A percentile compares a stretch with the other conserved stretches of the same genome.
Evolutionary conservation across 768 basidiomycete species (phyloP).

Genomic region (Myochromella boudieri): DNA sequence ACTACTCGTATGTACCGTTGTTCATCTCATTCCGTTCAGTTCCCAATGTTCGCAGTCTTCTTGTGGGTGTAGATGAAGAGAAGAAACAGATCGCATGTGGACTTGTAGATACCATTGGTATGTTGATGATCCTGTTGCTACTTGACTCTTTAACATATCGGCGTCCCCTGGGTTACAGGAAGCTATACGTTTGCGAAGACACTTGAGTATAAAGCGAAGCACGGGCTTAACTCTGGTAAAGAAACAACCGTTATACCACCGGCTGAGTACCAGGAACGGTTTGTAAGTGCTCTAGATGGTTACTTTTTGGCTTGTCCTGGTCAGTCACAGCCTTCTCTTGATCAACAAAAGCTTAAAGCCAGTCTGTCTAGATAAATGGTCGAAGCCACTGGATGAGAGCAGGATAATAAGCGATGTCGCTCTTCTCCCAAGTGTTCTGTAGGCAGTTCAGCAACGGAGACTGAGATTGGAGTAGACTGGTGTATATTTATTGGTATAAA

Average conservation of each 20-base stretch:
- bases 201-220: constrained; percentile 83
- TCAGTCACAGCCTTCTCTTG: constrained; percentile 21
- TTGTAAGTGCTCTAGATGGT: constrained; percentile 66
- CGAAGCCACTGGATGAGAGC: constrained; percentile 40
- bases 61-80: constrained; percentile 71
- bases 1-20: constrained; percentile 64
- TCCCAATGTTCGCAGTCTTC: constrained; percentile 40
- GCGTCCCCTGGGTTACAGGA: constrained; percentile 35
- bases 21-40: background rate
- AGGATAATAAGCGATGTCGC: constrained; percentile 37
- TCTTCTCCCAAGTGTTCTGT: constrained; percentile 45
- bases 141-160: background rate
- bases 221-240: constrained; percentile 66
- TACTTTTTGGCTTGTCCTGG: constrained; percentile 82
- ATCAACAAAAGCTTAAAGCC: background rate
- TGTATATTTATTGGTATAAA: too few relatives aligned
- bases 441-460: constrained; percentile 1
- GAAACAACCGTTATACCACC: constrained; percentile 83
- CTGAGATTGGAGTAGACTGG: too few relatives aligned
- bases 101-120: constrained; percentile 82
- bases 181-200: constrained; percentile 88
- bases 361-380: constrained; percentile 44
- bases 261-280: constrained; percentile 75
- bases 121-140: background rate
- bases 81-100: constrained; percentile 72